Evolutionary conservation across 2,329 filamentous ascomycete genomes (phyloP).

Genomic region (Neurospora sp.): DNA sequence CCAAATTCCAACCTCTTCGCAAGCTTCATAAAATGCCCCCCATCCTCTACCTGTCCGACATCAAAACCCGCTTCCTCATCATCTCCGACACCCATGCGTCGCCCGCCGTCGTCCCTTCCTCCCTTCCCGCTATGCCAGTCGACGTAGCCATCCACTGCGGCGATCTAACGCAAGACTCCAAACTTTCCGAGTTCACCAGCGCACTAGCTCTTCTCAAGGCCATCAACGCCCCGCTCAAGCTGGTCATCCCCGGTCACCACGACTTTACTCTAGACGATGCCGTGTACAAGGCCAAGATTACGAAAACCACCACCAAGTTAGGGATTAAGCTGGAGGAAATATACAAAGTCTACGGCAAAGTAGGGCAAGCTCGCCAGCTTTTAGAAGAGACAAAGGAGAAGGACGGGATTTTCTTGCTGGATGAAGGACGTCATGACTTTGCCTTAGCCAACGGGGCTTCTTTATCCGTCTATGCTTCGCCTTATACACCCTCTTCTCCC

Average conservation of each 20-base stretch:
- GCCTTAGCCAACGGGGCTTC: not conserved
- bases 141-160: constrained; percentile 46
- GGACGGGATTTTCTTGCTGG: not conserved
- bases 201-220: constrained; percentile 32
- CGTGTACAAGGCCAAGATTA: constrained; percentile 19
- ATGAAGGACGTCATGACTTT: not conserved
- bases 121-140: constrained; percentile 1
- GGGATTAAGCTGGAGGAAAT: not conserved
- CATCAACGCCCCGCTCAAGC: constrained; percentile 38
- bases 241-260: constrained; percentile 47
- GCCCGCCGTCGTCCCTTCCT: not conserved
- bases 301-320: constrained; percentile 1
- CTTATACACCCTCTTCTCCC: not conserved
- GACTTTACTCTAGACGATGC: constrained; percentile 32
- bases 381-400: not conserved
- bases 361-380: not conserved
- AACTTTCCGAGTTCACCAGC: constrained; percentile 28
- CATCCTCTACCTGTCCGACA: not conserved
- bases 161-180: constrained; percentile 36
- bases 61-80: constrained; percentile 33
- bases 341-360: not conserved
- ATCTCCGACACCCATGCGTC: constrained; percentile 35
- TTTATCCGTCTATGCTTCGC: not conserved
- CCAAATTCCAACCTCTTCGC: not conserved
- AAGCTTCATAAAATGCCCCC: not conserved